These are phyloP conservation scores for Gracilaria vermiculophylla DNA, from an alignment of 23 red algal species.

Conservation along the genomic window DNA sequence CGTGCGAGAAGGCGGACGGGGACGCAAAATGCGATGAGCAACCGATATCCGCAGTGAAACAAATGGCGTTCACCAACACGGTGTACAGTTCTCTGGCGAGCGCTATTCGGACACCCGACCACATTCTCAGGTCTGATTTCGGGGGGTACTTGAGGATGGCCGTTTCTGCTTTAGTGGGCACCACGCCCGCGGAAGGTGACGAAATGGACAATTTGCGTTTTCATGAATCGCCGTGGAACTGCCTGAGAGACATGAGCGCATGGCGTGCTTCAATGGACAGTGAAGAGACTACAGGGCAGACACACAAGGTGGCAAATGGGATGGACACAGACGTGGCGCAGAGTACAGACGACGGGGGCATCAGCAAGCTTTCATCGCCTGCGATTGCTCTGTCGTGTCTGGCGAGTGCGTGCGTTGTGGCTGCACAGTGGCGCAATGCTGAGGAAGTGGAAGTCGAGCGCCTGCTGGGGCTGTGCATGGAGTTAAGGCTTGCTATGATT, in stretches of 20 bases:
- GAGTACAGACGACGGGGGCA: neutral
- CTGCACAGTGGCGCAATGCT: slow-evolving; percentile 18
- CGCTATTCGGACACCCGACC: neutral
- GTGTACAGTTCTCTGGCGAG: slow-evolving; percentile 25
- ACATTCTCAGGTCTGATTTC: slow-evolving; percentile 6
- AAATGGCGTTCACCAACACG: slow-evolving; percentile 34
- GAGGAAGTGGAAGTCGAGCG: slow-evolving; percentile 17
- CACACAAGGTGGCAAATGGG: neutral
- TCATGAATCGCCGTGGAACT: neutral
- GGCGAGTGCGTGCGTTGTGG: slow-evolving; percentile 3
- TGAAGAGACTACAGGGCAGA: neutral
- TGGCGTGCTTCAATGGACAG: neutral
- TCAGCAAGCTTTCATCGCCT: neutral
- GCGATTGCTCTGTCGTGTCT: slow-evolving; percentile 3
- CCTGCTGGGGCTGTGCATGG: neutral
- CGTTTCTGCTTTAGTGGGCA: neutral
- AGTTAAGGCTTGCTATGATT: slow-evolving; percentile 15
- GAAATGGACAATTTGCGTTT: slow-evolving; percentile 14
- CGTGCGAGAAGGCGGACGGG: neutral
- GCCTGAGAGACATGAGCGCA: neutral
- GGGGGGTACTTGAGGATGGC: slow-evolving; percentile 7
- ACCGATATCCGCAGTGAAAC: neutral
- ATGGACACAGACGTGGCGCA: neutral
- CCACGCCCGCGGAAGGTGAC: neutral
- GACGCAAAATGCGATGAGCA: neutral